These are phyloP conservation scores for Oryza nivara DNA, from an alignment of 176 grass and related monocot genomes.

Conservation along the genomic window DNA sequence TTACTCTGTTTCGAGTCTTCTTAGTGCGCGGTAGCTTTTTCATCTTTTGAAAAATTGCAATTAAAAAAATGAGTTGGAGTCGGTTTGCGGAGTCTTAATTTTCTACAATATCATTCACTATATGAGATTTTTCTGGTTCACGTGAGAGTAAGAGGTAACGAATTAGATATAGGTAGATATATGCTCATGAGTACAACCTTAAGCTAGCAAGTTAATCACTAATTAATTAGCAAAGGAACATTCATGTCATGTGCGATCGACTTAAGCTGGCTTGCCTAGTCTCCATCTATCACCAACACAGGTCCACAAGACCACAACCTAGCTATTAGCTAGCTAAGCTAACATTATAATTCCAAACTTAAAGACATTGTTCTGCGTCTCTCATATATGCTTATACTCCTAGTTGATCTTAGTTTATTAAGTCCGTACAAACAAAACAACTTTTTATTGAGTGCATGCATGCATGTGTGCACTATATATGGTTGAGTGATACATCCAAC, in stretches of 20 bases:
- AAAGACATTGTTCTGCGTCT: not conserved
- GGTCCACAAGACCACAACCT: not conserved
- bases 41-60: too few relatives aligned
- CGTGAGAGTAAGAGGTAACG: too few relatives aligned
- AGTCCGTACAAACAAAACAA: constrained; percentile 4
- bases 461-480: not conserved
- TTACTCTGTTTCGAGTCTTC: too few relatives aligned
- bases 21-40: too few relatives aligned
- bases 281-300: not conserved
- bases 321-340: not conserved
- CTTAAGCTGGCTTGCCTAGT: not conserved
- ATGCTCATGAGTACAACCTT: not conserved
- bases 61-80: too few relatives aligned
- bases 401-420: not conserved
- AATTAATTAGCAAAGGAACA: not conserved
- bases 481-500: not conserved
- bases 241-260: not conserved
- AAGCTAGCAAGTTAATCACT: not conserved
- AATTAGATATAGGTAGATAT: too few relatives aligned
- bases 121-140: too few relatives aligned
- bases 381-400: not conserved
- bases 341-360: not conserved
- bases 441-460: not conserved
- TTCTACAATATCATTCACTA: too few relatives aligned
- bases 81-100: too few relatives aligned